A percentile compares a stretch with the other conserved stretches of the same genome.
These are phyloP conservation scores for Syzygium oleosum DNA, from an alignment of 345 rosid species.

Conservation along the genomic window DNA sequence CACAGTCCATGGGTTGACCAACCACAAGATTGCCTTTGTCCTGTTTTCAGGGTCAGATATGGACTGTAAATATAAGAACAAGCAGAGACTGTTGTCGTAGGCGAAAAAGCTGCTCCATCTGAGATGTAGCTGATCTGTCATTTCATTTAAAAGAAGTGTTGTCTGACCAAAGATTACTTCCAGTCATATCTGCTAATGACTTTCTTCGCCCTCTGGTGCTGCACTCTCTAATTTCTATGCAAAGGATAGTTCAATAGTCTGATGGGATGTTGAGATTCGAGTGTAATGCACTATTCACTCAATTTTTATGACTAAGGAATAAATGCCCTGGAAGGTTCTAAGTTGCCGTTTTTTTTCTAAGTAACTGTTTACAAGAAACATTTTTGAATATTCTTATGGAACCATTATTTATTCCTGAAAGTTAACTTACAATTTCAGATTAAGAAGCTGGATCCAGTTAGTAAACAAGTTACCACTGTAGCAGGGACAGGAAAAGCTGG, in stretches of 20 bases:
- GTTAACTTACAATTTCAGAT: constrained; percentile 33
- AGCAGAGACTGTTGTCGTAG: not conserved
- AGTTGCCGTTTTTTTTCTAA: not conserved
- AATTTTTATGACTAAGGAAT: not conserved
- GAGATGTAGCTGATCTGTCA: not conserved
- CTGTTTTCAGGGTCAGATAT: not conserved
- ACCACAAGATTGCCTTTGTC: not conserved
- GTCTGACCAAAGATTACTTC: not conserved
- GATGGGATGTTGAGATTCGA: not conserved
- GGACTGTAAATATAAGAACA: not conserved
- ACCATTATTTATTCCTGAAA: not conserved
- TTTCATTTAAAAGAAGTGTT: not conserved
- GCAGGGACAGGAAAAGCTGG: constrained; percentile 97
- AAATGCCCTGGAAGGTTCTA: not conserved
- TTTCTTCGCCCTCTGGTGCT: not conserved
- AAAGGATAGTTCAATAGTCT: not conserved
- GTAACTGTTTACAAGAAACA: not conserved
- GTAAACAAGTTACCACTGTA: constrained; percentile 60
- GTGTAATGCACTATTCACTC: not conserved
- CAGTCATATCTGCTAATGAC: not conserved
- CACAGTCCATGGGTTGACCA: not conserved
- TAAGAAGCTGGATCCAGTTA: constrained; percentile 74
- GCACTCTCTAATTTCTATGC: not conserved
- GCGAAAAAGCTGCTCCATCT: not conserved
- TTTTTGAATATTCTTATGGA: not conserved